These are phyloP conservation scores for Knoxdaviesia proteae DNA, from an alignment of 2,329 filamentous ascomycete genomes.

Conservation along the genomic window DNA sequence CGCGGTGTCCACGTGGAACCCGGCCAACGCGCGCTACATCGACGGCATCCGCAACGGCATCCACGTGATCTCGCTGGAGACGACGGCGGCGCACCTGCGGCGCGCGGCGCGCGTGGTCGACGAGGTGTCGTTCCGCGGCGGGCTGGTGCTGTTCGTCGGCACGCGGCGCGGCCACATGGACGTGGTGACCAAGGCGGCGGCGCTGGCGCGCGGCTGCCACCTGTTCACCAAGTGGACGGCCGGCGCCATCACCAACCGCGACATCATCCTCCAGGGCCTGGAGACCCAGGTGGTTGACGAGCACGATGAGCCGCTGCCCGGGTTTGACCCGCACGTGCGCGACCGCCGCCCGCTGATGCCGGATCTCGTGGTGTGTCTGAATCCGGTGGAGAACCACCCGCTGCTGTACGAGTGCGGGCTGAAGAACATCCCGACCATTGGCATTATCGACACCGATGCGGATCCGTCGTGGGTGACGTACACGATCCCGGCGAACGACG, in stretches of 20 bases:
- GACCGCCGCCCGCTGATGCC: conserved; percentile 52
- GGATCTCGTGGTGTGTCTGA: conserved; percentile 80
- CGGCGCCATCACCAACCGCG: conserved; percentile 77
- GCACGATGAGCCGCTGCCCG: conserved; percentile 36
- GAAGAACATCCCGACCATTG: conserved; percentile 81
- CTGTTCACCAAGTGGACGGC: conserved; percentile 87
- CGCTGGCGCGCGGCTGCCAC: conserved; percentile 61
- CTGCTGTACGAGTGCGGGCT: conserved; percentile 78
- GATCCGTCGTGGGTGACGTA: conserved; percentile 93
- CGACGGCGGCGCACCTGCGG: conserved; percentile 73
- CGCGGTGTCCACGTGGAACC: conserved; percentile 81
- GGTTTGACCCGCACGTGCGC: conserved; percentile 44
- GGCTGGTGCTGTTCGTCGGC: conserved; percentile 77
- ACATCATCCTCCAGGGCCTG: conserved; percentile 61
- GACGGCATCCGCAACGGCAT: conserved; percentile 73
- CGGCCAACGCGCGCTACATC: conserved; percentile 83
- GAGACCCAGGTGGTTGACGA: conserved; percentile 58
- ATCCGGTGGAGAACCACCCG: conserved; percentile 80
- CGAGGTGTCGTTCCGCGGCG: conserved; percentile 63
- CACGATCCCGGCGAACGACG: conserved; percentile 89
- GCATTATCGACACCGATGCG: conserved; percentile 80
- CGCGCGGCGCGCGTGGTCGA: conserved; percentile 82
- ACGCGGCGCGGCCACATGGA: conserved; percentile 66
- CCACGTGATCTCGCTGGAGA: conserved; percentile 83
- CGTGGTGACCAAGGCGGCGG: conserved; percentile 61